Evolutionary conservation across 306 rosid genomes (phyloP), one percentile per base, ranked within the genome.

Genomic region (Quercus gilva): DNA sequence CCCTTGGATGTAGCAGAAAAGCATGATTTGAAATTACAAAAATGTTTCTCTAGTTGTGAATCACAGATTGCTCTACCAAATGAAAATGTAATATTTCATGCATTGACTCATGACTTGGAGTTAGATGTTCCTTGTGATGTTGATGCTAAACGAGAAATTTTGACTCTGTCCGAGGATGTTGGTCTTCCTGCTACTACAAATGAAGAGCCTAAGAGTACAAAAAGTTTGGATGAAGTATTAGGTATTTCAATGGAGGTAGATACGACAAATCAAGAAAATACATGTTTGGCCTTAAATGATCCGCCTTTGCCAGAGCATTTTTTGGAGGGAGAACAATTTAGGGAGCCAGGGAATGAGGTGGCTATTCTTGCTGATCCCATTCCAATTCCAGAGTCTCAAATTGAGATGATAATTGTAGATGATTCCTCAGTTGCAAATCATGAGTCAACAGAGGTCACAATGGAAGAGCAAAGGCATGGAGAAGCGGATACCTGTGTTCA

Each of bases 381-480:
- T 80, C 78, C 88, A 33, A 69, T 75, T 45, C 73, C 49, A 78
- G 61, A 75, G 73, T 78, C 84, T 60, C 33, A 35, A 73, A 80
- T 74, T 49, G 74, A 58, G 74, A 79, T 56, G 80, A 65, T 28
- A 17, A 65, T 19, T 4, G 79, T 81, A 64, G 80, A 52, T 78
- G 80, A 76, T 86, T 77, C 68, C 72, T 70, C 81, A 19, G 77
- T 58, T 81, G 80, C 80, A 59, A 74, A 61, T 45, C 72, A 29
- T 10, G 45, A 49, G 37, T 56, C 76, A 26, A 51, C 76, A 20
- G 88, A 86, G 55, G 84, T 65, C 77, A 76, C 33, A 21, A 71
- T 79, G 87, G 45, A 41, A 41, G 90, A 90, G 74, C 71, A 84
- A 74, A 76, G 61, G 67, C 61, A 68, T 14, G 91, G 55, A 77